Base-by-base conservation (phyloP, 371 early-diverging fungal genomes). In the Basidiobolus meristosporus region DNA sequence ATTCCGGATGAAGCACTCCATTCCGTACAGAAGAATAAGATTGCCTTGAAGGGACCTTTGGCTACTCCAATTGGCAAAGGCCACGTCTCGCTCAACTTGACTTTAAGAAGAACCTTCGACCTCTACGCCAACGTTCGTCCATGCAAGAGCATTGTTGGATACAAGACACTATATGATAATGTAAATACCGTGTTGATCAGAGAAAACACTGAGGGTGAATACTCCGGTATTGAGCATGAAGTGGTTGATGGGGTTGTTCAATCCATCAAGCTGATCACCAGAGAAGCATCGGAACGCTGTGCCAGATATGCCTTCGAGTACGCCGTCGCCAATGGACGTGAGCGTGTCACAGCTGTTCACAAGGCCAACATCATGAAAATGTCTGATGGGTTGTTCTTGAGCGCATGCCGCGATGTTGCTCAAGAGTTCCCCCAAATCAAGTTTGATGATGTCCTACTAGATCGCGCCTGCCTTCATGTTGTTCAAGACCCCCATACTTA, bases 131-230 rank as follows among this genome's bases (percentile, higher is more conserved):
- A 95, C 67, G 90, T 97, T 44, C 84, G 96, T 60, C 96, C 96
- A 38, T 93, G 95, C 77, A 78, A 82, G 56, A 80, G 81, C 38
- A 83, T 97, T 52, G 77, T 70, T 38, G 96, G 96, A 28, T 97
- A 75, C 69, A 82, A 82, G 60, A 97, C 98, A 31, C 82, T 80
- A 44, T 95, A 92, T 59, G 82, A 86, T 47, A 78, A 95, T 52
- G 98, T 97, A 40, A 73, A 97, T 66, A 88, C 93, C 30, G 95
- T 97, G 34, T 69, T 97, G 44, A 95, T 97, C 56, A 88, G 98
- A 62, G 98, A 97, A 61, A 97, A 97, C 77, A 97, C 98, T 29
- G 98, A 97, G 66, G 98, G 95, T 51, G 95, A 97, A 67, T 96
- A 96, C 74, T 85, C 86, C 51, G 97, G 97, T 39, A 93, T 96